These are phyloP conservation scores for Candida krabiensis DNA, from an alignment of 805 yeast species.

Conservation along the genomic window DNA sequence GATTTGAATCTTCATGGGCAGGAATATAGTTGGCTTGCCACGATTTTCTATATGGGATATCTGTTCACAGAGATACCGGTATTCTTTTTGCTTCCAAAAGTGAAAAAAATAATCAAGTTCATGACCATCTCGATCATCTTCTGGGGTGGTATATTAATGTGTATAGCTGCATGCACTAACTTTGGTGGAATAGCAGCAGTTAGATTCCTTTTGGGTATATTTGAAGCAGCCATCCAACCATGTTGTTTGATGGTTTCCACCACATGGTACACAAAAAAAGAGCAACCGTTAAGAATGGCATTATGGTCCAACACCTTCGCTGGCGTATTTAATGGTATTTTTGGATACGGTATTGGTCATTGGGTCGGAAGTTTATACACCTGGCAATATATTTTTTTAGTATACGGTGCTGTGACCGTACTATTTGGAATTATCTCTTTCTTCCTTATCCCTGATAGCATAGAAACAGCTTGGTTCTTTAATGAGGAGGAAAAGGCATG, in stretches of 20 bases:
- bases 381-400: constrained; percentile 36
- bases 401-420: constrained; percentile 34
- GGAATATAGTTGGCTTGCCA: constrained; percentile 55
- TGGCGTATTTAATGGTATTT: constrained; percentile 31
- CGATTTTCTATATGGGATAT: constrained; percentile 65
- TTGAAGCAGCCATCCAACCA: constrained; percentile 37
- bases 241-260: constrained; percentile 36
- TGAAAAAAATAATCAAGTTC: constrained; percentile 31
- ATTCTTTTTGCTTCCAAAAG: constrained; percentile 31
- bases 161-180: constrained; percentile 45
- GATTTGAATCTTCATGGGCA: constrained; percentile 42
- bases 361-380: constrained; percentile 23
- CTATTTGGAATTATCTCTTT: constrained; percentile 32
- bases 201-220: constrained; percentile 50
- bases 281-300: constrained; percentile 32
- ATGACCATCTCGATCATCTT: constrained; percentile 36
- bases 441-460: constrained; percentile 34
- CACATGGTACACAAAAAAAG: constrained; percentile 35
- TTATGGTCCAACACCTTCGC: constrained; percentile 35
- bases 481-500: constrained; percentile 38
- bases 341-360: constrained; percentile 34
- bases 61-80: constrained; percentile 57
- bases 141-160: constrained; percentile 51
- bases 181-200: constrained; percentile 47
- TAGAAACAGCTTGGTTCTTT: constrained; percentile 35